Evolutionary conservation across 495 filamentous ascomycete species (phyloP).

Genomic region (Physcia stellaris): DNA sequence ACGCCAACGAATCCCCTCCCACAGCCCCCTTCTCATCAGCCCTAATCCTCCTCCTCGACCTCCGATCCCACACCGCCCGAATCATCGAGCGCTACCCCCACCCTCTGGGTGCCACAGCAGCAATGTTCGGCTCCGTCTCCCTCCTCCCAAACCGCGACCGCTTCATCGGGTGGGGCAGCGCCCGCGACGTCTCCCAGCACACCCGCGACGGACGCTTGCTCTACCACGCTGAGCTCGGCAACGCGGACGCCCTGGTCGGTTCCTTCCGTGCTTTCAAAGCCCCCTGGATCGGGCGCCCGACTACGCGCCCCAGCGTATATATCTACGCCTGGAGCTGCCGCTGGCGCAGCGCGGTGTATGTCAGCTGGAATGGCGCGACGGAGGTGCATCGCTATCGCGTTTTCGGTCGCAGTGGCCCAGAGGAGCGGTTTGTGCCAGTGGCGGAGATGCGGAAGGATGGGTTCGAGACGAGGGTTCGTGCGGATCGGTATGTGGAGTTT

Average conservation of each 20-base stretch:
- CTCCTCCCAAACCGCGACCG: slow-evolving; percentile 2
- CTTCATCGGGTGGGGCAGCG: slow-evolving; percentile 4
- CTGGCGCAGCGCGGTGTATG: slow-evolving; percentile 25
- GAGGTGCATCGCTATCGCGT: slow-evolving; percentile 28
- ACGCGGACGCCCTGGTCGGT: neutral
- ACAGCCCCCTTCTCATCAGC: neutral
- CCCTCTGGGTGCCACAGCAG: neutral
- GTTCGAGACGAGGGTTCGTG: slow-evolving; percentile 2
- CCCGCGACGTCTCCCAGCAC: neutral
- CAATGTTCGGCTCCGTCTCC: neutral
- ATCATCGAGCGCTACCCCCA: neutral
- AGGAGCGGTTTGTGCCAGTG: neutral
- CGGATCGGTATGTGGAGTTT: neutral
- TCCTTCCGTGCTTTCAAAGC: slow-evolving; percentile 18
- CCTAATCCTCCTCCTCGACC: neutral
- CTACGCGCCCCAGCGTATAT: slow-evolving; percentile 31
- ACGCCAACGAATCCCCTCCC: neutral
- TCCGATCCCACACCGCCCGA: neutral
- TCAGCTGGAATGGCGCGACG: slow-evolving; percentile 37
- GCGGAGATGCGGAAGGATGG: neutral
- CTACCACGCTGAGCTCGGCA: neutral
- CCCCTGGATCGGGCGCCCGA: slow-evolving; percentile 28
- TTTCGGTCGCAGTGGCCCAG: slow-evolving; percentile 15
- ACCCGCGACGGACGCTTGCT: neutral
- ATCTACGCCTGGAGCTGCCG: slow-evolving; percentile 23